Conservation (phyloP, 257 asterid genomes). For the Misopates orontium region DNA sequence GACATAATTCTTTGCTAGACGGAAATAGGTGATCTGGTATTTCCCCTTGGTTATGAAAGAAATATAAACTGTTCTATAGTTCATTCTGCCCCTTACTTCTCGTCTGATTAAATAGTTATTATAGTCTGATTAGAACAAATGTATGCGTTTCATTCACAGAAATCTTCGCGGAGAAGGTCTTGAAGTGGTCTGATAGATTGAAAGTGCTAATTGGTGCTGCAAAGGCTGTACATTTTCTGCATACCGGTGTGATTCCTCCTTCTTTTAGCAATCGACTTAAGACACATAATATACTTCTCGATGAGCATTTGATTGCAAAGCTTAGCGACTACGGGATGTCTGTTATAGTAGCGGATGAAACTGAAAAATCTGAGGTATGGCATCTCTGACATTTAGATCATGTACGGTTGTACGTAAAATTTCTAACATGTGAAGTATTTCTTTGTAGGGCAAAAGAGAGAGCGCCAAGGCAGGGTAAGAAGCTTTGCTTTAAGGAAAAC, state of each 20-base stretch:
- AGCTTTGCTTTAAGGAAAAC: neutral
- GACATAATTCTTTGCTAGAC: neutral
- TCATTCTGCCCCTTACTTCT: no score
- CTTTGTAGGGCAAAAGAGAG: constrained; percentile 67
- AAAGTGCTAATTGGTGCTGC: constrained; percentile 80
- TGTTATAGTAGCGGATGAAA: constrained; percentile 68
- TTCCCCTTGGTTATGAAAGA: no score
- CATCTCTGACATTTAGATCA: constrained; percentile 15
- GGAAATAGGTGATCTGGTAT: neutral
- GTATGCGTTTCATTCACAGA: constrained; percentile 46
- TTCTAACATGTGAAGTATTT: constrained; percentile 31
- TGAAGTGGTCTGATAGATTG: constrained; percentile 89
- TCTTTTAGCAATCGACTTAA: constrained; percentile 66
- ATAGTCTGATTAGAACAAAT: constrained; percentile 21
- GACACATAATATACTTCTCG: constrained; percentile 75
- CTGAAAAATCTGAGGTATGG: constrained; percentile 56
- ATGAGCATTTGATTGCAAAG: constrained; percentile 80
- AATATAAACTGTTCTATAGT: no score
- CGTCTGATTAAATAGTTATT: neutral
- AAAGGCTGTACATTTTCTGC: constrained; percentile 92
- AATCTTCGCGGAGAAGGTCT: constrained; percentile 56
- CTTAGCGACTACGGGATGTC: constrained; percentile 96
- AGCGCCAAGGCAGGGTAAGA: constrained; percentile 55
- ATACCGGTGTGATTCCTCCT: constrained; percentile 85
- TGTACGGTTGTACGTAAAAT: constrained; percentile 24